Conservation (phyloP, 495 filamentous ascomycete species). For the Talaromyces stipitatus region DNA sequence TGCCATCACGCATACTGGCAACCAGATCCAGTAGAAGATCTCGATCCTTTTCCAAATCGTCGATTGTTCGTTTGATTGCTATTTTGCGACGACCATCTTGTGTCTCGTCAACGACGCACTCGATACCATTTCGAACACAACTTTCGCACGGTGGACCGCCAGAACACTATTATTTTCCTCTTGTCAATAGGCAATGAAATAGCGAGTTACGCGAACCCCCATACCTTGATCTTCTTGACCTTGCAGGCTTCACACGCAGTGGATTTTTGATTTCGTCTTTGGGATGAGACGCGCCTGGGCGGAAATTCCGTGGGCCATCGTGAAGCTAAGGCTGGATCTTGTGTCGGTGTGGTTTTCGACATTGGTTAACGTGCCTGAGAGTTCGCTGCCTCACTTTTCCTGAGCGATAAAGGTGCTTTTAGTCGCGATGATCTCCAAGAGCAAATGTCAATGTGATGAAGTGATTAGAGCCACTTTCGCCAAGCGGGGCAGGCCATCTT, state of each 20-base stretch:
- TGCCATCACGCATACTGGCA: slow-evolving; percentile 16
- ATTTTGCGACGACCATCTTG: slow-evolving; percentile 25
- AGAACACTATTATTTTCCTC: slow-evolving; percentile 12
- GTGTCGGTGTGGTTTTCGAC: neutral
- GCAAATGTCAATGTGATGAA: no score
- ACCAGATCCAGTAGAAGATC: slow-evolving; percentile 20
- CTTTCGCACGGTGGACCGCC: slow-evolving; percentile 22
- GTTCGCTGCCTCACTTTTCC: neutral
- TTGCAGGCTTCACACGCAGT: neutral
- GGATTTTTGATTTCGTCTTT: neutral
- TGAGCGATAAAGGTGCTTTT: neutral
- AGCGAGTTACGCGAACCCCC: neutral
- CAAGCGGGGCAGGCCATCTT: no score
- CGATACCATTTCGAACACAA: slow-evolving; percentile 18
- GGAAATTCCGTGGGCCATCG: neutral
- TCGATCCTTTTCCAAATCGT: slow-evolving; percentile 22
- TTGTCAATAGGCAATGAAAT: neutral
- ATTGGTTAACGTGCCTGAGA: neutral
- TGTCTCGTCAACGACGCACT: slow-evolving; percentile 22
- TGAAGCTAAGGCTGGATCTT: neutral
- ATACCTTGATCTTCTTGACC: neutral
- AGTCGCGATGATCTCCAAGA: neutral
- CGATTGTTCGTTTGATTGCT: slow-evolving; percentile 26
- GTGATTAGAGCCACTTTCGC: no score
- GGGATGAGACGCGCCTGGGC: neutral